Evolutionary conservation across 306 rosid genomes (phyloP).

Genomic region (Glycyrrhiza uralensis): DNA sequence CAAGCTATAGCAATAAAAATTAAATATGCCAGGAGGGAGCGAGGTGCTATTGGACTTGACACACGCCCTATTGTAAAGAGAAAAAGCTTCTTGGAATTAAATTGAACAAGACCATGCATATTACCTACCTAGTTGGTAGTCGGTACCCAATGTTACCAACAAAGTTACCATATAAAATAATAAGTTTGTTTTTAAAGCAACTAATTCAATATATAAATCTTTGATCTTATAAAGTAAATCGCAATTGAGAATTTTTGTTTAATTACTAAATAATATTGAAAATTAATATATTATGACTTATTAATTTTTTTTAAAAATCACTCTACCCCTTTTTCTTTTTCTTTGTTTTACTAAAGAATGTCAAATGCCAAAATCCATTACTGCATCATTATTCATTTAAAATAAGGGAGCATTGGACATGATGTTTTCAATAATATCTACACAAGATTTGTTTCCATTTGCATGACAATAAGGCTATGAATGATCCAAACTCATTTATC

Average conservation of each 20-base stretch:
- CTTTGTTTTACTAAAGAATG: background rate
- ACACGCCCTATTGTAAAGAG: background rate
- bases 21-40: background rate
- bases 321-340: background rate
- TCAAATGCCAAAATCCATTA: background rate
- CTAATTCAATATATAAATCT: background rate
- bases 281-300: background rate
- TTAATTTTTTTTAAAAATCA: too few relatives aligned
- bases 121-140: background rate
- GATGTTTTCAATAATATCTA: background rate
- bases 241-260: background rate
- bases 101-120: background rate
- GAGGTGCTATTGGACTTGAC: background rate
- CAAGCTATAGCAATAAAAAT: background rate
- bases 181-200: too few relatives aligned
- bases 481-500: background rate
- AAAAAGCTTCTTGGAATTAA: background rate
- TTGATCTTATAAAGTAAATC: background rate
- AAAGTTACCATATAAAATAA: background rate
- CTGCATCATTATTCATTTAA: too few relatives aligned
- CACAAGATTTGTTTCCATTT: conserved; percentile 15
- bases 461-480: background rate
- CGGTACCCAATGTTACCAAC: background rate
- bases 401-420: background rate
- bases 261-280: background rate